A percentile compares a stretch with the other conserved stretches of the same genome.
phyloP scores from a whole-genome alignment of 768 basidiomycete species.

The Lyophyllum decastes region DNA sequence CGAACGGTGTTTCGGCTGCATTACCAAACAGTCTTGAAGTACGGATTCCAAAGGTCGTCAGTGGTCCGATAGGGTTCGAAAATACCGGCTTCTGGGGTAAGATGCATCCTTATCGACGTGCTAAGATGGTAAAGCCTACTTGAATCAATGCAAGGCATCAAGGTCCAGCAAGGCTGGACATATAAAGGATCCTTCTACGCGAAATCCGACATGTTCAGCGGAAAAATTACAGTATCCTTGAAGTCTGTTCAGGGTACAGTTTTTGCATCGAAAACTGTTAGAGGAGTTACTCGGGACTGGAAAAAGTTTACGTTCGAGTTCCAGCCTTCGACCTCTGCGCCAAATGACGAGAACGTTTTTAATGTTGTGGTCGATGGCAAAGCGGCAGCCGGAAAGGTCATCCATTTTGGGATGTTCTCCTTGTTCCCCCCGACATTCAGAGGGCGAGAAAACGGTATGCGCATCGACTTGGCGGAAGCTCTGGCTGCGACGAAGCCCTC shows the following conservation, averaged over 20 bases:
- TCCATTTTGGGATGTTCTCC: conserved; percentile 58
- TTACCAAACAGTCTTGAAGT: conserved; percentile 60
- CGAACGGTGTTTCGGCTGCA: conserved; percentile 46
- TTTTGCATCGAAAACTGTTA: conserved; percentile 29
- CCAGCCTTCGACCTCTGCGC: conserved; percentile 39
- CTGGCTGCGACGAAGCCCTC: conserved; percentile 42
- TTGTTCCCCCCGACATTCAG: conserved; percentile 69
- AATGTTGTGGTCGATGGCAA: conserved; percentile 49
- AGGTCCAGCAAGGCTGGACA: conserved; percentile 52
- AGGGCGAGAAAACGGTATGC: conserved; percentile 55
- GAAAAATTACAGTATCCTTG: conserved; percentile 38
- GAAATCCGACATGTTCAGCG: conserved; percentile 34
- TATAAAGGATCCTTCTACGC: conserved; percentile 58
- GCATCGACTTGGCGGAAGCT: conserved; percentile 57
- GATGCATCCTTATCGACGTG: neutral
- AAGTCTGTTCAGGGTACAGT: conserved; percentile 41
- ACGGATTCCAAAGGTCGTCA: conserved; percentile 37
- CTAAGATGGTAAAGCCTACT: neutral
- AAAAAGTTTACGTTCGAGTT: conserved; percentile 45
- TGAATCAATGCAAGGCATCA: conserved; percentile 41
- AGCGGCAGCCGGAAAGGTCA: conserved; percentile 36
- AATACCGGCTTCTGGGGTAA: conserved; percentile 57
- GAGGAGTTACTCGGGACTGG: conserved; percentile 43
- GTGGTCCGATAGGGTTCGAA: conserved; percentile 43
- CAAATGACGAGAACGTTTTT: conserved; percentile 50